Percentiles rank a stretch among this genome's conserved stretches.
Conservation (phyloP, 441 rosid genomes). For the Corymbia citriodora region DNA sequence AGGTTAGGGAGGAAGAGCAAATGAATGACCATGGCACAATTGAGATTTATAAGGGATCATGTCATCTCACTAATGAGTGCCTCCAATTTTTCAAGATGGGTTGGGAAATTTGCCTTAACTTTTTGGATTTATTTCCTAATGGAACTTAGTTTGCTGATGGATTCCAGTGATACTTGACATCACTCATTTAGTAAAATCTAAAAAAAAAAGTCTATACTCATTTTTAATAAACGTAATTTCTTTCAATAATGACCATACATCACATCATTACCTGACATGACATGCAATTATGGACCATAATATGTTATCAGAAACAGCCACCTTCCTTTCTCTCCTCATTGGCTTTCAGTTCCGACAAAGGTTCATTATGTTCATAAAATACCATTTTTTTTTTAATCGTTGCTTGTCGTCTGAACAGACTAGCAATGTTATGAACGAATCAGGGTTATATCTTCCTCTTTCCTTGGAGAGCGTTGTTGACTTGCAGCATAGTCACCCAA, state of each 20-base stretch:
- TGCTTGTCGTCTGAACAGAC: accelerated
- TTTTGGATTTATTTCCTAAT: neutral
- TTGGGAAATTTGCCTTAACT: neutral
- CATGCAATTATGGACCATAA: neutral
- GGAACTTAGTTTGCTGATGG: neutral
- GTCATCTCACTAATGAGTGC: neutral
- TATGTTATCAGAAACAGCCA: neutral
- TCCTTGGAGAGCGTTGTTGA: neutral
- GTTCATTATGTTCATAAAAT: neutral
- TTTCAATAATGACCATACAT: neutral
- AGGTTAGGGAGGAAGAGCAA: neutral
- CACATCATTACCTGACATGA: accelerated
- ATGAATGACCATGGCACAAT: accelerated
- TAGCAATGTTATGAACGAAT: neutral
- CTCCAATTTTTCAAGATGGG: neutral
- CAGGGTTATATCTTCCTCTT: neutral
- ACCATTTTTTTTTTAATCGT: neutral
- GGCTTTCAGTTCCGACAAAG: neutral
- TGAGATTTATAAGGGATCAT: neutral
- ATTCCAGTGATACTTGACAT: neutral
- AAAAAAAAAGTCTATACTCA: neutral
- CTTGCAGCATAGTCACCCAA: neutral
- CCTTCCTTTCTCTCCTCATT: neutral
- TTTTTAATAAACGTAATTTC: neutral
- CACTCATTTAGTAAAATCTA: neutral